Conservation (phyloP, 2,329 filamentous ascomycete species). For the Clonostachys byssicola region DNA sequence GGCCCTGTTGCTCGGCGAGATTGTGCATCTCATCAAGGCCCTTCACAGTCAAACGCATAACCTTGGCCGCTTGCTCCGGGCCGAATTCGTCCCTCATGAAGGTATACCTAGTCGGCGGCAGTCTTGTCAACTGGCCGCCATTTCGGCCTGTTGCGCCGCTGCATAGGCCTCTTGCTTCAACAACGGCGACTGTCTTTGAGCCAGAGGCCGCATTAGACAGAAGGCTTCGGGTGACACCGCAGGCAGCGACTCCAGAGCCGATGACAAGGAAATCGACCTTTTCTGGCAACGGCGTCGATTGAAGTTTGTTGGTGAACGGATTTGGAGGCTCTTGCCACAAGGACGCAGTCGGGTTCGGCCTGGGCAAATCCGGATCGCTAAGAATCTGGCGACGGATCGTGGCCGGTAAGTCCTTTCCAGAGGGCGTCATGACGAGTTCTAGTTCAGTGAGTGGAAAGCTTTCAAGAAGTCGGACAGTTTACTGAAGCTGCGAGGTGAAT, state of each 20-base stretch:
- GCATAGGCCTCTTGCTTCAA: slow-evolving; percentile 3
- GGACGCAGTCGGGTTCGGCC: background rate
- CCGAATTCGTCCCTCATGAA: background rate
- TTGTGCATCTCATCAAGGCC: background rate
- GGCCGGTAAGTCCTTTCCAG: background rate
- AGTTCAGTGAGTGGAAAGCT: too few relatives aligned
- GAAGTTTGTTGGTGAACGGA: background rate
- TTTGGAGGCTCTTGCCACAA: slow-evolving; percentile 1
- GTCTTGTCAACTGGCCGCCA: slow-evolving; percentile 2
- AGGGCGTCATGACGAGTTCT: background rate
- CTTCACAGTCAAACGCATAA: slow-evolving; percentile 1
- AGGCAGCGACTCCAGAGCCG: slow-evolving; percentile 4
- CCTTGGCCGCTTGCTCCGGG: slow-evolving; percentile 2
- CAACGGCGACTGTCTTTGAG: background rate
- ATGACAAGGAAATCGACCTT: slow-evolving; percentile 1
- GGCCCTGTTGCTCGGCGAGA: background rate
- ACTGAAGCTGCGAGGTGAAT: too few relatives aligned
- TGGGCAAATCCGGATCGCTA: background rate
- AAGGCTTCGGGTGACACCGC: background rate
- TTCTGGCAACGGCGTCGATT: background rate
- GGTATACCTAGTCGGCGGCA: background rate
- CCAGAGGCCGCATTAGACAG: background rate
- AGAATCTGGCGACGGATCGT: background rate
- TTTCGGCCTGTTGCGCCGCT: slow-evolving; percentile 6
- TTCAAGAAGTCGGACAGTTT: too few relatives aligned